Conservation (phyloP, 129 eudicot genomes). For the Dittrichia graveolens region DNA sequence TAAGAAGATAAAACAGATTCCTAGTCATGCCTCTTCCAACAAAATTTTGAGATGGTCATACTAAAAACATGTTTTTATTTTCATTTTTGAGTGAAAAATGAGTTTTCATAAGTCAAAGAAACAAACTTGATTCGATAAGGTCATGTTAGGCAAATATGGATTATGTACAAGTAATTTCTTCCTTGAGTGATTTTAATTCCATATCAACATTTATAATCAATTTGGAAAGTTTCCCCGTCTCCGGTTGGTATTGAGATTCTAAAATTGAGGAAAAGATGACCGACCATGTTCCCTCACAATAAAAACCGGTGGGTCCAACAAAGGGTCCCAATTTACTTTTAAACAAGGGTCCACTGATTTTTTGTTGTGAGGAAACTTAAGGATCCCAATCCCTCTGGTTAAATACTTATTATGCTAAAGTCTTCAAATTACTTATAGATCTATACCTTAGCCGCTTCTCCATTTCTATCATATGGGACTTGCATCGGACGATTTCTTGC, state of each 20-base stretch:
- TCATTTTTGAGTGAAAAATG: neutral
- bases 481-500: slow-evolving; percentile 58
- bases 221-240: neutral
- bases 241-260: too few species aligned
- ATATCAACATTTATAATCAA: neutral
- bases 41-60: neutral
- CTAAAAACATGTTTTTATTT: neutral
- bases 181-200: neutral
- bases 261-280: too few species aligned
- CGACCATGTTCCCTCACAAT: too few species aligned
- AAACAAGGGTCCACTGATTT: too few species aligned
- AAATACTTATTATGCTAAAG: neutral
- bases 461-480: slow-evolving; percentile 57
- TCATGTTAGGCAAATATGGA: neutral
- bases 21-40: neutral
- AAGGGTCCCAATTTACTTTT: too few species aligned
- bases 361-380: too few species aligned
- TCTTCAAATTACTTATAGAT: neutral
- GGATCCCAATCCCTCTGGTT: too few species aligned
- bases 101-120: neutral
- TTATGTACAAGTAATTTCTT: too few species aligned
- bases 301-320: too few species aligned
- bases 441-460: slow-evolving; percentile 70
- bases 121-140: neutral
- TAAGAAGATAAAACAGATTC: slow-evolving; percentile 21